Evolutionary conservation across 1,284 basidiomycete species (phyloP).

Genomic region (Trichosporon coremiiforme): DNA sequence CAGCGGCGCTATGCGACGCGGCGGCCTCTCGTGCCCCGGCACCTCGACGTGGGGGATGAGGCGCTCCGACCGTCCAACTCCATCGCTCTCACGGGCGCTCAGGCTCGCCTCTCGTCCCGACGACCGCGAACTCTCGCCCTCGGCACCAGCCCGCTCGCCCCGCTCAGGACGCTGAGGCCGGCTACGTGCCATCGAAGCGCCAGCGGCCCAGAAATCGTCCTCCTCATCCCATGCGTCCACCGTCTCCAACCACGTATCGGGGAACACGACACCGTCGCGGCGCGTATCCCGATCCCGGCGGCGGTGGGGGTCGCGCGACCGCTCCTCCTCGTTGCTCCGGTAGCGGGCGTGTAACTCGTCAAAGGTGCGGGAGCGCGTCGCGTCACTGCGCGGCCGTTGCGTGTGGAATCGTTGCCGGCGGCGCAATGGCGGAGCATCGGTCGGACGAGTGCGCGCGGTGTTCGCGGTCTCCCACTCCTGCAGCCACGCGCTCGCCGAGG

Average conservation of each 20-base stretch:
- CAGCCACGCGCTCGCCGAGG: conserved; percentile 21
- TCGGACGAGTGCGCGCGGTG: conserved; percentile 14
- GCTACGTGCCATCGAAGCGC: neutral
- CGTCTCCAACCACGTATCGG: conserved; percentile 22
- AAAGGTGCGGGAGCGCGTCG: conserved; percentile 19
- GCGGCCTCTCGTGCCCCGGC: conserved; percentile 4
- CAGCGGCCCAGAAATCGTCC: neutral
- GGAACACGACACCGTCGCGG: conserved; percentile 30
- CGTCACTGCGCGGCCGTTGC: conserved; percentile 17
- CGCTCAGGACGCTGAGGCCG: neutral
- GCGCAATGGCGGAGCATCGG: conserved; percentile 17
- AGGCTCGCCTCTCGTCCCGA: neutral
- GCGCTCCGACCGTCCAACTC: conserved; percentile 5
- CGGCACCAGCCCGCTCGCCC: neutral
- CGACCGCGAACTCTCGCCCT: neutral
- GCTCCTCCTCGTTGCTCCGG: neutral
- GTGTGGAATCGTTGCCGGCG: neutral
- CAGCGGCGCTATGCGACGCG: conserved; percentile 20
- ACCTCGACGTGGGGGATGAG: conserved; percentile 14
- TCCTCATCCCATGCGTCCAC: conserved; percentile 2
- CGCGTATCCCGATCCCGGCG: conserved; percentile 24
- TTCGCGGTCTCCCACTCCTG: conserved; percentile 23
- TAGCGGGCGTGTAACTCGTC: conserved; percentile 17
- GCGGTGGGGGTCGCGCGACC: neutral
- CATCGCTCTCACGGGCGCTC: neutral